These are phyloP conservation scores for Apiotrichum porosum DNA, from an alignment of 1,284 basidiomycete genomes.

Conservation along the genomic window DNA sequence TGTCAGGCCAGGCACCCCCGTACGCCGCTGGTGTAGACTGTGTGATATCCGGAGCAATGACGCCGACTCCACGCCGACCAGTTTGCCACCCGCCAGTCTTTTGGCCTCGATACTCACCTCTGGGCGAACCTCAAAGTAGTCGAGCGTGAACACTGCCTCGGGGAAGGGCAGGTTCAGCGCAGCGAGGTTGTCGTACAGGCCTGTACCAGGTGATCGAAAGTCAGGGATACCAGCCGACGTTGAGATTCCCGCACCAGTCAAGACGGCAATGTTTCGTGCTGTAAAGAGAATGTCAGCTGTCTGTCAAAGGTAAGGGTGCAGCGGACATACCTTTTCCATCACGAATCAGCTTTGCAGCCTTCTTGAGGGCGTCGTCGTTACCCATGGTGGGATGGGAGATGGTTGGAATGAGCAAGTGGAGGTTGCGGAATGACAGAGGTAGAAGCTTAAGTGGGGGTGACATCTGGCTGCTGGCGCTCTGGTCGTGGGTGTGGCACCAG, in stretches of 20 bases:
- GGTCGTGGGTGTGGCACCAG: no score
- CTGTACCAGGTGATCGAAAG: slow-evolving; percentile 52
- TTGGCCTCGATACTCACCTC: slow-evolving; percentile 13
- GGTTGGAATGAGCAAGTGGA: no score
- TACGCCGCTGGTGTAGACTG: no score
- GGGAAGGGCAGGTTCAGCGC: slow-evolving; percentile 54
- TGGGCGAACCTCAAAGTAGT: slow-evolving; percentile 45
- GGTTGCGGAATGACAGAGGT: no score
- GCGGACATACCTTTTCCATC: slow-evolving; percentile 36
- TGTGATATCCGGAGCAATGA: no score
- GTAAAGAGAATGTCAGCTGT: background rate
- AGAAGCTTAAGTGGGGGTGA: no score
- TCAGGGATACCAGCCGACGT: slow-evolving; percentile 53
- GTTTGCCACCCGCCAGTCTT: background rate
- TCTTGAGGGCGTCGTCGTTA: slow-evolving; percentile 20
- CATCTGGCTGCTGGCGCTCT: no score
- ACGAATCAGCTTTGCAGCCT: slow-evolving; percentile 43
- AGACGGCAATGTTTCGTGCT: slow-evolving; percentile 51
- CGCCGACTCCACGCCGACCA: no score
- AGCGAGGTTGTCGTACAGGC: slow-evolving; percentile 54
- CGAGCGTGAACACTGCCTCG: slow-evolving; percentile 56
- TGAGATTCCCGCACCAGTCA: slow-evolving; percentile 54
- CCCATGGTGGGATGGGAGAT: background rate
- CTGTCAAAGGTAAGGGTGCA: background rate
- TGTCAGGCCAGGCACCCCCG: no score